Conservation (phyloP, 2,329 filamentous ascomycete genomes). For the Penicillium concentricum region DNA sequence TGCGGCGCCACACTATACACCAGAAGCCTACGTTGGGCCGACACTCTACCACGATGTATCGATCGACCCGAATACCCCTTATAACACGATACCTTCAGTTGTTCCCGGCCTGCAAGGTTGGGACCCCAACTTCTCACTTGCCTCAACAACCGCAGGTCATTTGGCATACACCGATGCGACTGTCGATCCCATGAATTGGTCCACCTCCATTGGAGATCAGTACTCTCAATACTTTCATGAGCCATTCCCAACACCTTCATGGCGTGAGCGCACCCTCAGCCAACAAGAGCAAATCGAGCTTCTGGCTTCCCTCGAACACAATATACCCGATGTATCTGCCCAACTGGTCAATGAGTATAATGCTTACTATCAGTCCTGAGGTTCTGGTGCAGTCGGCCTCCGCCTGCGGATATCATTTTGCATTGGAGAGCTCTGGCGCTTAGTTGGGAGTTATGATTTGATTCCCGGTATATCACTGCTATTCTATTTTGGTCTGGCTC, state of each 20-base stretch:
- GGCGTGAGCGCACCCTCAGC: conserved; percentile 66
- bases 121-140: conserved; percentile 42
- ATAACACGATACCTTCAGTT: conserved; percentile 42
- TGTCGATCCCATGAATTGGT: conserved; percentile 44
- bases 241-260: conserved; percentile 45
- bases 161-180: conserved; percentile 36
- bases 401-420: background rate
- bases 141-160: conserved; percentile 37
- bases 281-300: conserved; percentile 80
- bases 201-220: conserved; percentile 46
- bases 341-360: conserved; percentile 41
- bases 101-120: conserved; percentile 43
- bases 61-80: conserved; percentile 40
- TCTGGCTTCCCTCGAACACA: conserved; percentile 70
- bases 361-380: conserved; percentile 42
- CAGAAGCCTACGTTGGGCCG: conserved; percentile 21
- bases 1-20: conserved; percentile 21
- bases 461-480: background rate
- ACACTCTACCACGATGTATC: conserved; percentile 26
- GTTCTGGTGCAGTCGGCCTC: background rate
- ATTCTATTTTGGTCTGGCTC: conserved; percentile 4
- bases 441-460: background rate
- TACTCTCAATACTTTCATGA: conserved; percentile 50
- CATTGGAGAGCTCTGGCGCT: background rate
- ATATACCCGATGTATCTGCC: conserved; percentile 50